phyloP scores from a whole-genome alignment of 2,329 filamentous ascomycete species.

The Pseudocercospora eumusae region DNA sequence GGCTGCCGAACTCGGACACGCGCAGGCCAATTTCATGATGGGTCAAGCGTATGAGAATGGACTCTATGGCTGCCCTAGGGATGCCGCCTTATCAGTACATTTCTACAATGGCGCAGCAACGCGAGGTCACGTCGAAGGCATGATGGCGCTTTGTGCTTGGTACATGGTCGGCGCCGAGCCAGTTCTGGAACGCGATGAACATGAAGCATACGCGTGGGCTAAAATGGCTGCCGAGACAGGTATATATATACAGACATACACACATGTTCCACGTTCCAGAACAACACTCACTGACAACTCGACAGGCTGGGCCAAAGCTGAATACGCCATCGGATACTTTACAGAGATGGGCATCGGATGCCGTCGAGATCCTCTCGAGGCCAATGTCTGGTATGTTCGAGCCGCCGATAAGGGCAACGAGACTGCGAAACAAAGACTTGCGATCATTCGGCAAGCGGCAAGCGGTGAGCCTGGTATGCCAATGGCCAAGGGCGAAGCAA shows the following conservation, averaged over 20 bases:
- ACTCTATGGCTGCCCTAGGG: constrained; percentile 78
- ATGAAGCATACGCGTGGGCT: constrained; percentile 96
- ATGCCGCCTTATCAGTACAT: constrained; percentile 91
- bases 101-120: constrained; percentile 95
- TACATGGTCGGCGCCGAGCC: constrained; percentile 95
- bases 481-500: constrained; percentile 39
- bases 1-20: constrained; percentile 85
- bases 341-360: constrained; percentile 98
- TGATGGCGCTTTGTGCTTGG: constrained; percentile 99
- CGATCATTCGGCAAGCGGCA: constrained; percentile 82
- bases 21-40: constrained; percentile 81
- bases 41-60: constrained; percentile 98
- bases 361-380: constrained; percentile 88
- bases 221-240: constrained; percentile 80
- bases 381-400: constrained; percentile 97
- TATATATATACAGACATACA: too few relatives aligned
- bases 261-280: too few relatives aligned
- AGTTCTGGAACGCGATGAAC: constrained; percentile 89
- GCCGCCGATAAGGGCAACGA: constrained; percentile 91
- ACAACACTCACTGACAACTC: constrained; percentile 22
- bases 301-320: constrained; percentile 66
- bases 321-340: constrained; percentile 95
- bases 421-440: constrained; percentile 80
- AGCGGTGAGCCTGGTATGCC: constrained; percentile 53
- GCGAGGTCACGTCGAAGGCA: constrained; percentile 76